Conservation (phyloP, 192 early-diverging fungal genomes). For the Podila verticillata region DNA sequence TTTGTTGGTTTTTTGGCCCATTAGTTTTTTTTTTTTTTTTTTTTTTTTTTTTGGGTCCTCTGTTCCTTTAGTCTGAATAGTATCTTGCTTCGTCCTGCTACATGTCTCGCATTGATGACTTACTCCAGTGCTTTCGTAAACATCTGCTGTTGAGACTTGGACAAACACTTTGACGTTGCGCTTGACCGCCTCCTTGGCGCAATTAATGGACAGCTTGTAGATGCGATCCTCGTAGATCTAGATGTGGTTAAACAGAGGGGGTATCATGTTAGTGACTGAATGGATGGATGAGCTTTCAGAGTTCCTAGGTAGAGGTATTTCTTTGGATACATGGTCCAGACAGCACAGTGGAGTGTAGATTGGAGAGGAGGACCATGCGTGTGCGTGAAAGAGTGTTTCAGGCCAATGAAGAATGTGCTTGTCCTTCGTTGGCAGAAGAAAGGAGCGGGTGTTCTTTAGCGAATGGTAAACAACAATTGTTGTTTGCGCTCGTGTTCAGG, state of each 20-base stretch:
- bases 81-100: neutral
- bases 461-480: too few relatives aligned
- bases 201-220: conserved; percentile 73
- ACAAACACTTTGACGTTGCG: conserved; percentile 79
- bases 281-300: too few relatives aligned
- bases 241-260: neutral
- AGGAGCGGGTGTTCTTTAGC: too few relatives aligned
- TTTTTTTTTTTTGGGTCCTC: neutral
- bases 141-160: conserved; percentile 89
- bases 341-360: too few relatives aligned
- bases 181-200: conserved; percentile 86
- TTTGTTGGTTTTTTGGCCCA: neutral
- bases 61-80: too few relatives aligned
- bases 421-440: too few relatives aligned
- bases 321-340: too few relatives aligned
- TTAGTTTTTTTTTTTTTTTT: neutral
- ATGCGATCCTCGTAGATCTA: conserved; percentile 88
- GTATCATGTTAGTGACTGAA: neutral
- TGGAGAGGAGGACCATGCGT: too few relatives aligned
- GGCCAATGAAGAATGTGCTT: too few relatives aligned
- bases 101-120: neutral
- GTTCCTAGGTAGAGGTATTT: too few relatives aligned
- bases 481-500: too few relatives aligned
- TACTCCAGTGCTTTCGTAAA: conserved; percentile 87
- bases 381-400: too few relatives aligned